phyloP scores from a whole-genome alignment of 805 yeast species.

The Nakazawaea wyomingensis region DNA sequence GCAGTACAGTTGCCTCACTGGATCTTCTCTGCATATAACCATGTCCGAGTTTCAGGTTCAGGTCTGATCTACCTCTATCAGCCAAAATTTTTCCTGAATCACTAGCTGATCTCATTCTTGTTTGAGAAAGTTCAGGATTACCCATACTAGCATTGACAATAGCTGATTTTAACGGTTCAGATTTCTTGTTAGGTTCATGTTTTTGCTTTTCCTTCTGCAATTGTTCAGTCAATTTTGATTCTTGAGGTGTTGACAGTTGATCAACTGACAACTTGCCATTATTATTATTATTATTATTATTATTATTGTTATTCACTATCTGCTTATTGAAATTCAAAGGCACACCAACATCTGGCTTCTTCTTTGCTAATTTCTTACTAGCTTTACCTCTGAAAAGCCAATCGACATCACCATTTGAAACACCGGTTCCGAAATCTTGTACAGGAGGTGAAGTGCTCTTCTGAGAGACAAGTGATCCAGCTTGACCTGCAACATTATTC shows the following conservation, averaged over 20 bases:
- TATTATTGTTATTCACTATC: constrained; percentile 23
- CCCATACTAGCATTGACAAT: constrained; percentile 5
- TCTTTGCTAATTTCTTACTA: constrained; percentile 45
- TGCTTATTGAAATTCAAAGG: constrained; percentile 24
- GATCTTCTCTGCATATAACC: constrained; percentile 6
- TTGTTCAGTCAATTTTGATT: constrained; percentile 6
- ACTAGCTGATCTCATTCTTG: constrained; percentile 5
- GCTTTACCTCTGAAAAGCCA: constrained; percentile 83
- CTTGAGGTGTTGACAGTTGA: constrained; percentile 2
- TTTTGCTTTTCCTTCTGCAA: not conserved
- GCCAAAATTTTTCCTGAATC: constrained; percentile 1
- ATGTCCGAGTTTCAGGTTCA: not conserved
- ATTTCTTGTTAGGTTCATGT: not conserved
- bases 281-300: no score
- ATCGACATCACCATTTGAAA: constrained; percentile 72
- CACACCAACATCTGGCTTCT: constrained; percentile 25
- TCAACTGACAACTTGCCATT: constrained; percentile 9
- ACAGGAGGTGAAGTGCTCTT: not conserved
- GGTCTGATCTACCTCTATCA: not conserved
- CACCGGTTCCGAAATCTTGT: constrained; percentile 32
- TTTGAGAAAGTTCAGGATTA: not conserved
- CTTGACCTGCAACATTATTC: not conserved
- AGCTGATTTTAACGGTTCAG: constrained; percentile 12
- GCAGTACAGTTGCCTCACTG: not conserved
- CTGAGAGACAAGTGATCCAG: not conserved